Conservation (phyloP, 306 rosid genomes). For the apple (Malus domestica) region ASM211411v1 NC_041793.1:47812001-47812500, state of each 20-base stretch:
- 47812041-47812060: conserved; percentile 4
- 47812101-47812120: background rate
- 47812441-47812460: background rate
- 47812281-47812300: no score
- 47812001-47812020: conserved; percentile 22
- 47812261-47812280: background rate
- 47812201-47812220: background rate
- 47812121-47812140: background rate
- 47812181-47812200: background rate
- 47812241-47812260: background rate
- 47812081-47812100: background rate
- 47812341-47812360: background rate
- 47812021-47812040: background rate
- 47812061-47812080: background rate
- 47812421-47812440: background rate
- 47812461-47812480: background rate
- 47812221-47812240: no score
- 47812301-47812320: background rate
- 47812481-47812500: background rate
- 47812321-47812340: background rate
- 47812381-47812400: background rate
- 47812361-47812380: background rate
- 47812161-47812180: background rate
- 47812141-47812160: background rate
- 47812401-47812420: background rate